A percentile compares a stretch with the other conserved stretches of the same genome.
phyloP scores from a whole-genome alignment of 371 early-diverging fungal genomes.

The Catenaria anguillulae region DNA sequence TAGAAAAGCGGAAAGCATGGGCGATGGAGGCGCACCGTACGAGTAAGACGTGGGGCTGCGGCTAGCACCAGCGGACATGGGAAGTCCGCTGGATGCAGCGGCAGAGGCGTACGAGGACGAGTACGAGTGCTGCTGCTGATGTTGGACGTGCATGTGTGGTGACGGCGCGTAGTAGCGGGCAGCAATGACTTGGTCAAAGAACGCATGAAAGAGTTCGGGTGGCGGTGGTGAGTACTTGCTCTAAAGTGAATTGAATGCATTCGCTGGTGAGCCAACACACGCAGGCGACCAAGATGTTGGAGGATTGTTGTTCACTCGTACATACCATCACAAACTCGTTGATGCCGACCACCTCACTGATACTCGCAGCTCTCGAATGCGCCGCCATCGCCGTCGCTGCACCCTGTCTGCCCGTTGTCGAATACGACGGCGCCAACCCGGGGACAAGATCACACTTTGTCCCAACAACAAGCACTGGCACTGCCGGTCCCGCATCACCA shows the following conservation, averaged over 20 bases:
- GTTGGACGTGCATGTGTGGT: no score
- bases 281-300: neutral
- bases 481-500: neutral
- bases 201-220: neutral
- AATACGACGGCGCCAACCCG: neutral
- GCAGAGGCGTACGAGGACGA: no score
- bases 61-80: no score
- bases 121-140: no score
- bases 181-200: neutral
- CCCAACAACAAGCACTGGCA: neutral
- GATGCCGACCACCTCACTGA: neutral
- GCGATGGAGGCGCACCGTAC: no score
- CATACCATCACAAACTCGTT: neutral
- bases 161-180: neutral
- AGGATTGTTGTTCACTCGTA: no score
- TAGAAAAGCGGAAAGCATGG: no score
- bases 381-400: neutral
- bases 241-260: neutral
- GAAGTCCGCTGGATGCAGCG: no score
- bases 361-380: neutral
- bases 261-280: neutral
- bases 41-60: no score
- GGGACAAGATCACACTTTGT: constrained; percentile 1
- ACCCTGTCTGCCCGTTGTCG: neutral
- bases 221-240: neutral